phyloP scores from a whole-genome alignment of 2,329 filamentous ascomycete genomes.

The Trichophyton mentagrophytes region DNA sequence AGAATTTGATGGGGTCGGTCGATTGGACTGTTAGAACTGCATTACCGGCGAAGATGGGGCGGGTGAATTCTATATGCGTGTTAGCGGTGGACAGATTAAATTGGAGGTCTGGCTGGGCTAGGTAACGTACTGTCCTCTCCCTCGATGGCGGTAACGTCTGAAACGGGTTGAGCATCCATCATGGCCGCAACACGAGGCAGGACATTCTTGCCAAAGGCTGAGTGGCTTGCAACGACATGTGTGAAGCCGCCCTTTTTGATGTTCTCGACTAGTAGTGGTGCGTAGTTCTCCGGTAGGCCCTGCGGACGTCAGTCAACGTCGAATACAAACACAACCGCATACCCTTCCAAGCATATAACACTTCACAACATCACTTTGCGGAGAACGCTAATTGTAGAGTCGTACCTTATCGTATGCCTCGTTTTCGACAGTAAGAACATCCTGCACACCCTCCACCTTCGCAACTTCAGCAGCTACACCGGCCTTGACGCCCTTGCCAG shows the following conservation, averaged over 20 bases:
- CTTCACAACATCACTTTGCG: not conserved
- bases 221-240: conserved; percentile 80
- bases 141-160: conserved; percentile 77
- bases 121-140: conserved; percentile 61
- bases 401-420: conserved; percentile 77
- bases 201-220: conserved; percentile 91
- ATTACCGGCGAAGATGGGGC: conserved; percentile 95
- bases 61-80: conserved; percentile 52
- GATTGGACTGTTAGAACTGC: conserved; percentile 94
- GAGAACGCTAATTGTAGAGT: not conserved
- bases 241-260: conserved; percentile 92
- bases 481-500: conserved; percentile 61
- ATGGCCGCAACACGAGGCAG: conserved; percentile 84
- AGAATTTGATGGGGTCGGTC: conserved; percentile 67
- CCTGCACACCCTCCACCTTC: conserved; percentile 81
- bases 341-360: not conserved
- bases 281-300: conserved; percentile 88
- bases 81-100: not conserved
- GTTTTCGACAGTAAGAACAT: conserved; percentile 81
- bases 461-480: conserved; percentile 67
- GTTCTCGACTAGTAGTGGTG: conserved; percentile 86
- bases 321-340: not conserved
- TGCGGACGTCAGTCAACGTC: conserved; percentile 22
- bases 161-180: conserved; percentile 84
- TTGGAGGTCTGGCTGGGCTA: not conserved